phyloP scores from a whole-genome alignment of 495 filamentous ascomycete species.

The Durotheca rogersii region DNA sequence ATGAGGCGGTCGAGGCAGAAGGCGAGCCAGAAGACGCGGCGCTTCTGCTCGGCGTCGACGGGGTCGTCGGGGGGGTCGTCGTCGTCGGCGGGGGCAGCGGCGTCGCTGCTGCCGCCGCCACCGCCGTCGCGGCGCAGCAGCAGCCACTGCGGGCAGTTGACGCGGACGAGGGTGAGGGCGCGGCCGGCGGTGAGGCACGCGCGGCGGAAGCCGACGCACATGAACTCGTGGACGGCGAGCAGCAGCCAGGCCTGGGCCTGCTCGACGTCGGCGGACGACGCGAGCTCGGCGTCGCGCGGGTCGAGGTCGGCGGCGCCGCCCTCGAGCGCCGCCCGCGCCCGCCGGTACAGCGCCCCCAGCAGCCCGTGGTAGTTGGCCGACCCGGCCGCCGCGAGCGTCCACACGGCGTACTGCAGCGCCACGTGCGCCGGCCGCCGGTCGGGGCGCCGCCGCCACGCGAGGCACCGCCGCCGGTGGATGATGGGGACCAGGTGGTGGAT shows the following conservation, averaged over 20 bases:
- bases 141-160: slow-evolving; percentile 9
- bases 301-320: slow-evolving; percentile 9
- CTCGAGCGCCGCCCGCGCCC: slow-evolving; percentile 17
- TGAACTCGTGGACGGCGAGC: slow-evolving; percentile 42
- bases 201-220: slow-evolving; percentile 35
- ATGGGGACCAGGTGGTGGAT: slow-evolving; percentile 36
- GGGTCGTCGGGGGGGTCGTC: not conserved
- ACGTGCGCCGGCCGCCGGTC: slow-evolving; percentile 11
- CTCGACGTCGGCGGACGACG: slow-evolving; percentile 14
- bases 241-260: slow-evolving; percentile 46
- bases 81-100: no score
- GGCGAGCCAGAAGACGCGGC: slow-evolving; percentile 49
- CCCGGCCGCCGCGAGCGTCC: slow-evolving; percentile 34
- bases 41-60: slow-evolving; percentile 44
- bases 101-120: no score
- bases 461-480: slow-evolving; percentile 32
- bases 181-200: slow-evolving; percentile 47
- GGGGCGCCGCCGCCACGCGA: slow-evolving; percentile 18
- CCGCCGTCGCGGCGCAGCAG: no score
- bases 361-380: slow-evolving; percentile 29
- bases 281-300: not conserved
- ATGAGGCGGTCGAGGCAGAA: slow-evolving; percentile 41
- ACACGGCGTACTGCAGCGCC: slow-evolving; percentile 40
- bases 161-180: slow-evolving; percentile 46
- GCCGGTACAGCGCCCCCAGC: slow-evolving; percentile 29